A percentile compares a stretch with the other conserved stretches of the same genome.
Evolutionary conservation across 1,139 yeast genomes (phyloP).

Genomic region (Entelexis paramagnoliae): DNA sequence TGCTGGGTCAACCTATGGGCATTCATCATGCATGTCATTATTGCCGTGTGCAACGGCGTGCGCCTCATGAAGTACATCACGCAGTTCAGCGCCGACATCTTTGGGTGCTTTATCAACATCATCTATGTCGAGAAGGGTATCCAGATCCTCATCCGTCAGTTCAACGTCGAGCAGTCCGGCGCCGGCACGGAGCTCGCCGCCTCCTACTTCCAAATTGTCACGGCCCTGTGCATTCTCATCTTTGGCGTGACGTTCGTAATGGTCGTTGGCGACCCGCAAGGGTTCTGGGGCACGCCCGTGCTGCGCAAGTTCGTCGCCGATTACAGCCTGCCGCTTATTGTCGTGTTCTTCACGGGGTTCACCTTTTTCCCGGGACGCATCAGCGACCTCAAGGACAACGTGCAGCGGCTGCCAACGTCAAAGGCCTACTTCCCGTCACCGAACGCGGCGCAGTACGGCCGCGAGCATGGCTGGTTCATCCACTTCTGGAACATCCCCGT

Average conservation of each 20-base stretch:
- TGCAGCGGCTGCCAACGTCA: constrained; percentile 61
- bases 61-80: constrained; percentile 64
- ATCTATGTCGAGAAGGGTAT: constrained; percentile 90
- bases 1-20: constrained; percentile 93
- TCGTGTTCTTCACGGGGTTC: constrained; percentile 84
- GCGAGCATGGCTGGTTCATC: constrained; percentile 61
- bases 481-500: constrained; percentile 68
- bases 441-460: constrained; percentile 28
- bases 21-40: constrained; percentile 63
- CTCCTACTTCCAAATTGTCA: constrained; percentile 67
- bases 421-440: constrained; percentile 65
- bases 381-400: constrained; percentile 33
- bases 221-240: constrained; percentile 61
- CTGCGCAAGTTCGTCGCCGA: constrained; percentile 66
- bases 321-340: constrained; percentile 73
- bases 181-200: constrained; percentile 33
- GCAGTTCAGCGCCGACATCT: constrained; percentile 79
- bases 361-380: constrained; percentile 79
- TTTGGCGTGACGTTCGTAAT: constrained; percentile 59
- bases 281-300: constrained; percentile 34
- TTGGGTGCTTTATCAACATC: constrained; percentile 81
- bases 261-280: constrained; percentile 36
- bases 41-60: constrained; percentile 64
- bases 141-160: constrained; percentile 66
- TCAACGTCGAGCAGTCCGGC: constrained; percentile 29